These are phyloP conservation scores for Cocos nucifera DNA, from an alignment of 176 grass and related monocot species.

Conservation along the genomic window DNA sequence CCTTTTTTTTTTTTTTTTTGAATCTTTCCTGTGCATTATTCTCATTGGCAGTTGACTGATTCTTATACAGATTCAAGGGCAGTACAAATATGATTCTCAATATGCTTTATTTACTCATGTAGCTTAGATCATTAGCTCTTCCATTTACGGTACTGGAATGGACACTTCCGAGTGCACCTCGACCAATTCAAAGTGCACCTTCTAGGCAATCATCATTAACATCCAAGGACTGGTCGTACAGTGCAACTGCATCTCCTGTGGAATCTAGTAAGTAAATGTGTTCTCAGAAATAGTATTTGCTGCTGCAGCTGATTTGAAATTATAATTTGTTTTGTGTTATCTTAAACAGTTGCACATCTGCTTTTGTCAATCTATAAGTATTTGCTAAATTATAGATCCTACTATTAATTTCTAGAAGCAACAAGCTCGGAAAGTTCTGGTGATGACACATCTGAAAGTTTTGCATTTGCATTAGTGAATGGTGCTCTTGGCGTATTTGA, in stretches of 20 bases:
- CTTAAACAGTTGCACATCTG: too few species aligned
- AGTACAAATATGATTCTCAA: not conserved
- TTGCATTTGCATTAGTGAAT: conserved; percentile 97
- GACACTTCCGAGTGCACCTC: conserved; percentile 76
- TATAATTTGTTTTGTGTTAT: not conserved
- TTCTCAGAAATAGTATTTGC: not conserved
- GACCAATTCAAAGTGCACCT: conserved; percentile 55
- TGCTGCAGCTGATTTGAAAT: not conserved
- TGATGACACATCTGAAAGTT: conserved; percentile 91
- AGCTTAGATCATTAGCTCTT: conserved; percentile 99
- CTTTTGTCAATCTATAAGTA: too few species aligned
- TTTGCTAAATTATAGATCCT: too few species aligned
- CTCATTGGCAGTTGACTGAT: too few species aligned
- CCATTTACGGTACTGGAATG: conserved; percentile 99
- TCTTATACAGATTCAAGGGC: too few species aligned
- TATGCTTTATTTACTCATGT: conserved; percentile 24
- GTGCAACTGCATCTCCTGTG: conserved; percentile 30
- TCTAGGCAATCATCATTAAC: conserved; percentile 41
- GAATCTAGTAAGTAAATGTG: conserved; percentile 31
- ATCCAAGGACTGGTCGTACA: conserved; percentile 46
- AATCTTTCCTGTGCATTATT: too few species aligned
- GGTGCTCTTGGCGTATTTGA: conserved; percentile 99
- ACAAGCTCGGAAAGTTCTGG: conserved; percentile 44
- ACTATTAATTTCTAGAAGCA: conserved; percentile 32
- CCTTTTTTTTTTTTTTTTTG: too few species aligned